Evolutionary conservation across 176 grass and related monocot species (phyloP).

Genomic region (Oryza rufipogon): DNA sequence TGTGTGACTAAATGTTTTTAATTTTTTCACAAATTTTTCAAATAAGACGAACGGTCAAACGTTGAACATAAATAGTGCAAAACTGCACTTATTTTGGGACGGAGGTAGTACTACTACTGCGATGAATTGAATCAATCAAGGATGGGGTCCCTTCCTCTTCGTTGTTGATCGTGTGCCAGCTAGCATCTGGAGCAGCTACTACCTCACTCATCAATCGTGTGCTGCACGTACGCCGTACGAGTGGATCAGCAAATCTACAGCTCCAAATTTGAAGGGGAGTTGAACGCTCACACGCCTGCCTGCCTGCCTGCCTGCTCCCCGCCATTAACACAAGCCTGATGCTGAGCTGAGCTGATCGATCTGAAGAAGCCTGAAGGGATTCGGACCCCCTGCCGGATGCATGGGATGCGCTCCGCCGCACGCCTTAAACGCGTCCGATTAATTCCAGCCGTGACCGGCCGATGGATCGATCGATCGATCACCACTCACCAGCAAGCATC

Average conservation of each 20-base stretch:
- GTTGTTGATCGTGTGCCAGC: neutral
- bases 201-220: neutral
- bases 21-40: too few species aligned
- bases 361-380: neutral
- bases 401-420: slow-evolving; percentile 13
- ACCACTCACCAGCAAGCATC: neutral
- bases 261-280: neutral
- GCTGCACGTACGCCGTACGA: neutral
- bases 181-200: too few species aligned
- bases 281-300: neutral
- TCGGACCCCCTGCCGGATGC: neutral
- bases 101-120: too few species aligned
- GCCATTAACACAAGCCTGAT: neutral
- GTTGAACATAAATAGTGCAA: too few species aligned
- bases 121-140: too few species aligned
- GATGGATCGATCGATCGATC: neutral
- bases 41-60: too few species aligned
- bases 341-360: neutral
- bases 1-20: too few species aligned
- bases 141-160: too few species aligned
- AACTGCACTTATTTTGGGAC: too few species aligned
- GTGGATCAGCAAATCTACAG: too few species aligned
- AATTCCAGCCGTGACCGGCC: neutral
- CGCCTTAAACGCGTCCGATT: slow-evolving; percentile 2
- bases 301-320: neutral